phyloP scores from a whole-genome alignment of 1,139 yeast genomes.

The Petasospora fabianii region DNA sequence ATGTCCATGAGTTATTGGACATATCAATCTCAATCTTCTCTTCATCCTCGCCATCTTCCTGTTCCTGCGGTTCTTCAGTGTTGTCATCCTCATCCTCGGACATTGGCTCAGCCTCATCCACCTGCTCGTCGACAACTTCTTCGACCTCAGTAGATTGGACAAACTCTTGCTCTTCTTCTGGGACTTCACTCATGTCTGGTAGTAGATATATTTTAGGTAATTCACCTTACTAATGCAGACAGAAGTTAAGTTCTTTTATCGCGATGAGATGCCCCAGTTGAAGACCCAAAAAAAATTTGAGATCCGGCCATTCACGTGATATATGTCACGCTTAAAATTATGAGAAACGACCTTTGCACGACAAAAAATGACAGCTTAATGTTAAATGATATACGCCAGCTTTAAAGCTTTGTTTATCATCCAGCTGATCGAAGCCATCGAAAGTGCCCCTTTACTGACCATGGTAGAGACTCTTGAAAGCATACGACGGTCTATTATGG shows the following conservation, averaged over 20 bases:
- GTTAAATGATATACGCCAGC: too few species aligned
- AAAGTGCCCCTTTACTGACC: too few species aligned
- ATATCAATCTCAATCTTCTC: conserved; percentile 59
- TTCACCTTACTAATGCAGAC: neutral
- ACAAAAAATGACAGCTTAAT: neutral
- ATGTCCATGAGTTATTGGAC: conserved; percentile 84
- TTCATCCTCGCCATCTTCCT: conserved; percentile 31
- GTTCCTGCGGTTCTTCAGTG: conserved; percentile 33
- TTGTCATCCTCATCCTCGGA: conserved; percentile 33
- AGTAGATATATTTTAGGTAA: neutral
- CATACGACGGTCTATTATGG: conserved; percentile 13
- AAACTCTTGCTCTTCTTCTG: conserved; percentile 11
- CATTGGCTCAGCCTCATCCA: conserved; percentile 25
- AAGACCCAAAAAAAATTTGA: neutral
- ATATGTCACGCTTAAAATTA: too few species aligned
- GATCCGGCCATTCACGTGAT: neutral
- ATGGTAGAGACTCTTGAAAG: conserved; percentile 8
- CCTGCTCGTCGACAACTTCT: conserved; percentile 25
- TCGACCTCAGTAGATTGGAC: conserved; percentile 31
- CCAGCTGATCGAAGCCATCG: too few species aligned
- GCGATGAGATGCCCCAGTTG: neutral
- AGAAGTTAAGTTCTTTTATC: neutral
- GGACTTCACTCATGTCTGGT: conserved; percentile 6
- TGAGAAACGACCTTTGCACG: too few species aligned
- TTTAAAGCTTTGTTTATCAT: too few species aligned